Evolutionary conservation across 1,139 yeast genomes (phyloP).

Genomic region (Magnusiomyces sp.): DNA sequence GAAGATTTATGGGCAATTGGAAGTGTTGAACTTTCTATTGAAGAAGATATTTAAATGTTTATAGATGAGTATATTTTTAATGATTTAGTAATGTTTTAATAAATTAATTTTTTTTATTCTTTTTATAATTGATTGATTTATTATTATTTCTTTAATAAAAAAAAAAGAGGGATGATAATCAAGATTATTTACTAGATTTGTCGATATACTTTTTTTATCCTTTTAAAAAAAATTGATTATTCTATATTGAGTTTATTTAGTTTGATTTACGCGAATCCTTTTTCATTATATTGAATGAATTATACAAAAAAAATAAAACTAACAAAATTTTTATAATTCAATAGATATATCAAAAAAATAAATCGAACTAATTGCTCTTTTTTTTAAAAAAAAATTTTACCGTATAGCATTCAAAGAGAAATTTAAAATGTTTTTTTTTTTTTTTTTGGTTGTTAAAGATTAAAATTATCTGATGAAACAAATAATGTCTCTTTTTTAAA

Average conservation of each 20-base stretch:
- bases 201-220: background rate
- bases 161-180: background rate
- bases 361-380: background rate
- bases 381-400: background rate
- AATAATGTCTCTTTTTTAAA: background rate
- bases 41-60: slow-evolving; percentile 10
- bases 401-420: background rate
- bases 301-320: too few relatives aligned
- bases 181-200: background rate
- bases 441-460: too few relatives aligned
- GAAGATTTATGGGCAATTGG: slow-evolving; percentile 85
- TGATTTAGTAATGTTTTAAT: background rate
- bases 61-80: background rate
- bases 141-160: background rate
- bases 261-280: background rate
- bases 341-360: background rate
- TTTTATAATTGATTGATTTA: background rate
- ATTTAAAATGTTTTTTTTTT: background rate
- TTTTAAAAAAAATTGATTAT: too few relatives aligned
- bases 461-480: background rate
- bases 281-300: background rate
- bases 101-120: too few relatives aligned
- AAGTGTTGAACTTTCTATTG: slow-evolving; percentile 42
- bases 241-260: too few relatives aligned
- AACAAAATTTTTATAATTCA: background rate